Conservation (phyloP, 805 yeast genomes). For the Cyberlindnera japonica region DNA sequence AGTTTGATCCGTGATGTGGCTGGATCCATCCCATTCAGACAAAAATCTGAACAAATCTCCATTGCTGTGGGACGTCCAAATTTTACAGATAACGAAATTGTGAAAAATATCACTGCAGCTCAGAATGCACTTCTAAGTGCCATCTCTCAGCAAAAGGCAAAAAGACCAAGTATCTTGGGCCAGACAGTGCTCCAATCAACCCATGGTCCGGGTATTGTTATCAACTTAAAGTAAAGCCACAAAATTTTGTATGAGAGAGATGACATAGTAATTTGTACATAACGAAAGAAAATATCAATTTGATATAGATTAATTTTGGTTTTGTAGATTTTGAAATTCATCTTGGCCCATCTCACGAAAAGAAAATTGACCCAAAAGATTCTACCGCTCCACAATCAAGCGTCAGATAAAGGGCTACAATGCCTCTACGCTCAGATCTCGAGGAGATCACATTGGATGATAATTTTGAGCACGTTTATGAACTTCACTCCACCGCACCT, state of each 20-base stretch:
- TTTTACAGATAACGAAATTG: conserved; percentile 72
- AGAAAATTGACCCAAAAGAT: not conserved
- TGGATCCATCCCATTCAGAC: conserved; percentile 78
- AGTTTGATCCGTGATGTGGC: conserved; percentile 49
- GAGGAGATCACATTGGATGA: conserved; percentile 17
- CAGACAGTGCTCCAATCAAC: conserved; percentile 66
- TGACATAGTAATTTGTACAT: not conserved
- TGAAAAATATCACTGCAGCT: conserved; percentile 66
- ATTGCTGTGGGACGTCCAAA: conserved; percentile 74
- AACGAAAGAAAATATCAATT: not conserved
- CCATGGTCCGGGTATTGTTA: conserved; percentile 75
- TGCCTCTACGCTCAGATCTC: conserved; percentile 5
- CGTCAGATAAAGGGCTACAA: not conserved
- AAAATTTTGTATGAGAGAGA: conserved; percentile 1
- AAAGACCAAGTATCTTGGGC: conserved; percentile 68
- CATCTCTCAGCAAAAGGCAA: conserved; percentile 52
- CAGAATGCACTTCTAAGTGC: conserved; percentile 56
- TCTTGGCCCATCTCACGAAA: too few species aligned
- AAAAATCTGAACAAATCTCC: conserved; percentile 55
- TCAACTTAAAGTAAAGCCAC: conserved; percentile 37
- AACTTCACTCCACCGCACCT: conserved; percentile 12
- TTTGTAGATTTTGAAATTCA: too few species aligned
- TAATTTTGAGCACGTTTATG: conserved; percentile 20
- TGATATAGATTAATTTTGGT: not conserved
- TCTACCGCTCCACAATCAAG: not conserved